Base-by-base conservation (phyloP, 1,139 yeast species). In the Yamadazyma triangularis region DNA sequence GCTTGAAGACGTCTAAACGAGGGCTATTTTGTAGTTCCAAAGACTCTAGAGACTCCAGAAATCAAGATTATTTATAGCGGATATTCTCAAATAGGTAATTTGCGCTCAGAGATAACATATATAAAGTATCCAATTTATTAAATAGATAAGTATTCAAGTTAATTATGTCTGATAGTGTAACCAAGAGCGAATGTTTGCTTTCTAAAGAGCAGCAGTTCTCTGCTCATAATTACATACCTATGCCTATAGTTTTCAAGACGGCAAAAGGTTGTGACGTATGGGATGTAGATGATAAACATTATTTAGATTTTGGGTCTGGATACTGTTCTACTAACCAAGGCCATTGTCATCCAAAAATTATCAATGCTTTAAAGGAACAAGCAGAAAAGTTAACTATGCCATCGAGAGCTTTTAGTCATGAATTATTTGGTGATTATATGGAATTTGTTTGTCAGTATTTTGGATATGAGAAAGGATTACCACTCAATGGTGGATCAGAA, bases 401-500 rank as follows among this genome's bases (percentile, higher is more conserved):
- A 34, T 87, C 96, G 24, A 73, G 98, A 53, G 97, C 97, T 6
- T 91, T 89, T 58, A 85, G 94, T 23, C 82, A 85, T 36, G 96
- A 89, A 55, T 81, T 80, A 11, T 87, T 89, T 54, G 95, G 95
- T 30, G 73, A 73, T 27, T 89, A 79, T 53, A 94, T 96, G 47
- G 85, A 88, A 59, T 91, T 75, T 53, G 70, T 88, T 39, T 87
- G 96, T 35, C 94, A 88, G 56, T 89, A 66, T 57, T 89, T 91
- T 65, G 75, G 80, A 53, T 89, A 86, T 60, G 98, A 89, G 51
- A 81, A 79, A 84, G 91, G 89, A 7, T 70, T 89, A 57, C 98
- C 98, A 45, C 89, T 89, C 96, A 89, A 89, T 68, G 89, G 97
- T 8, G 98, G 98, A 54, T 96, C 96, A 16, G 97, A 89, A 63